A percentile compares a stretch with the other conserved stretches of the same genome.
Conservation (phyloP, 192 early-diverging fungal species). For the Umbelopsis isabellina region DNA sequence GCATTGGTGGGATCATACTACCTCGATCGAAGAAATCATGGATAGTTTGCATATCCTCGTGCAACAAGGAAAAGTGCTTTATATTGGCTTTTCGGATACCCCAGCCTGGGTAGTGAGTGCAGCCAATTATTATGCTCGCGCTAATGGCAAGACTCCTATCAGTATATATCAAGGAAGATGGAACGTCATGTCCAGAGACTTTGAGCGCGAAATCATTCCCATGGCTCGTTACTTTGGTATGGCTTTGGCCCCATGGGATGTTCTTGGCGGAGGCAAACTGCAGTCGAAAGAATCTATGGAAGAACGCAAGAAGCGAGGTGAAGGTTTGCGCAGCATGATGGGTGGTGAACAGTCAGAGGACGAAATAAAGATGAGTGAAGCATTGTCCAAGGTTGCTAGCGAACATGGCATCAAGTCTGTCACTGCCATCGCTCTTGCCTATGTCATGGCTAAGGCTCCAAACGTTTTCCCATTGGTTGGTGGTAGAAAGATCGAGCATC, state of each 20-base stretch:
- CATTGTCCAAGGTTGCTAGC: background rate
- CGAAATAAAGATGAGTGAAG: constrained; percentile 8
- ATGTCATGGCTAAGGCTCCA: constrained; percentile 10
- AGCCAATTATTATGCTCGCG: constrained; percentile 21
- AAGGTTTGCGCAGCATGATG: background rate
- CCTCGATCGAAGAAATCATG: constrained; percentile 66
- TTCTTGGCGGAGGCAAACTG: constrained; percentile 25
- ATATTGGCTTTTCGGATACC: constrained; percentile 50
- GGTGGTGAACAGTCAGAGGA: background rate
- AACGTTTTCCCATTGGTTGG: constrained; percentile 11
- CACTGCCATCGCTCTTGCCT: constrained; percentile 19
- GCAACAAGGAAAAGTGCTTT: constrained; percentile 59
- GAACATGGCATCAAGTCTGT: constrained; percentile 16
- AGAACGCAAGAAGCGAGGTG: constrained; percentile 15
- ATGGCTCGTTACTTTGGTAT: constrained; percentile 32
- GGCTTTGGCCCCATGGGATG: constrained; percentile 37
- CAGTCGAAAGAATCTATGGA: constrained; percentile 1
- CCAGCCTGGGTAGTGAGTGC: constrained; percentile 53
- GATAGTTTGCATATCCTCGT: constrained; percentile 63
- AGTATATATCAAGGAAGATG: constrained; percentile 43
- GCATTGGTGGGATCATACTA: constrained; percentile 49
- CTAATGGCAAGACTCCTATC: constrained; percentile 24
- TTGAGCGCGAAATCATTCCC: constrained; percentile 42
- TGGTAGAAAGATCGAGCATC: constrained; percentile 16
- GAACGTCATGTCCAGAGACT: constrained; percentile 35